A percentile compares a stretch with the other conserved stretches of the same genome.
These are phyloP conservation scores for Astrothelium subdiscretum DNA, from an alignment of 495 filamentous ascomycete species.

Conservation along the genomic window DNA sequence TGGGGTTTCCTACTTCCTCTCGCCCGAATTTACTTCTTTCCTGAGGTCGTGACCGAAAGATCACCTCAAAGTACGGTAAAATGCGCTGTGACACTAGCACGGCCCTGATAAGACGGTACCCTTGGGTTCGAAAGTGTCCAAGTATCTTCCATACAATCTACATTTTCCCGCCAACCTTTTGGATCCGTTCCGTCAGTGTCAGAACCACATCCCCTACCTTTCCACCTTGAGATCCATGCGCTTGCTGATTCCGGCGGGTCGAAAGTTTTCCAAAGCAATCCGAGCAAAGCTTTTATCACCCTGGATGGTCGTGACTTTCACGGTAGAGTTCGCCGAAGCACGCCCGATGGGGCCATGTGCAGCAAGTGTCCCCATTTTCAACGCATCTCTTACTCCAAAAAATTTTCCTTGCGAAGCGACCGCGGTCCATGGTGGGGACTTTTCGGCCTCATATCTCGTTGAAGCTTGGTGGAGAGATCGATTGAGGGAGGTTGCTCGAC, in stretches of 20 bases:
- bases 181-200: neutral
- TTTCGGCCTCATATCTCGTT: neutral
- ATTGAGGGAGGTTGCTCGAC: neutral
- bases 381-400: neutral
- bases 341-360: neutral
- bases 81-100: neutral
- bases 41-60: neutral
- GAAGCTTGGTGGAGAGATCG: neutral
- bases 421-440: neutral
- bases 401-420: neutral
- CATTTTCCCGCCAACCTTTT: neutral
- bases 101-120: neutral
- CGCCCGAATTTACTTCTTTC: neutral
- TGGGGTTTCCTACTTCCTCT: neutral
- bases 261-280: neutral
- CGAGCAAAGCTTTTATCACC: neutral
- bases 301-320: neutral
- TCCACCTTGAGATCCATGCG: neutral
- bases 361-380: neutral
- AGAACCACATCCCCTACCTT: neutral
- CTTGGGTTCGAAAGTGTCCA: neutral
- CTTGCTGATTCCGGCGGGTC: neutral
- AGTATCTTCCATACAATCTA: neutral
- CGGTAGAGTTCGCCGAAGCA: neutral
- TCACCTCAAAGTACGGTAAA: neutral